phyloP scores from a whole-genome alignment of 805 yeast species.

The Metschnikowia gelsemii region DNA sequence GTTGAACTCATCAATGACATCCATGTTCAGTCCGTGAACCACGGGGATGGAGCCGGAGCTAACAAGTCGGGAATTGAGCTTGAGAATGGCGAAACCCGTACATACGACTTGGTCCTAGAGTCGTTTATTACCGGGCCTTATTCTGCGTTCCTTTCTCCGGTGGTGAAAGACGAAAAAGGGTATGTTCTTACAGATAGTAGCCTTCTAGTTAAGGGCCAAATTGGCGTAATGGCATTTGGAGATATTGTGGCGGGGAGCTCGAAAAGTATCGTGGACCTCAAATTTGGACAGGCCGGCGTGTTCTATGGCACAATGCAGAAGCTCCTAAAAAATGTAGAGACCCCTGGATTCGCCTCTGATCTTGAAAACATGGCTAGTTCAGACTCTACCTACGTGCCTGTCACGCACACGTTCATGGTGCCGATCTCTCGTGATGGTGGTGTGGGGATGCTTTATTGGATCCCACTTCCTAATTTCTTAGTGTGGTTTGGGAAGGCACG shows the following conservation, averaged over 20 bases:
- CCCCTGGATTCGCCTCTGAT: no score
- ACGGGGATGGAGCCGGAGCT: constrained; percentile 11
- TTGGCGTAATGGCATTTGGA: constrained; percentile 35
- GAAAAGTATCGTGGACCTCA: constrained; percentile 28
- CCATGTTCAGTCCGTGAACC: constrained; percentile 15
- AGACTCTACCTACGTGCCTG: constrained; percentile 6
- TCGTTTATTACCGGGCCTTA: constrained; percentile 30
- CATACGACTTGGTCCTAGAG: constrained; percentile 33
- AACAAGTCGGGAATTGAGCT: constrained; percentile 15
- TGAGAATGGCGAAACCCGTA: constrained; percentile 19
- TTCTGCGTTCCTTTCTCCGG: constrained; percentile 28
- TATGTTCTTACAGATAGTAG: constrained; percentile 29
- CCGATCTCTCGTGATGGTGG: constrained; percentile 39
- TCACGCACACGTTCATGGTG: constrained; percentile 22
- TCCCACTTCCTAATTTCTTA: constrained; percentile 30
- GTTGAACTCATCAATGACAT: constrained; percentile 14
- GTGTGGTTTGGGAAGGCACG: constrained; percentile 28
- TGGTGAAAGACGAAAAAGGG: constrained; percentile 27
- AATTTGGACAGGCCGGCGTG: constrained; percentile 23
- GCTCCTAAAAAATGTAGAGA: no score
- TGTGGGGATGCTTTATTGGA: constrained; percentile 34
- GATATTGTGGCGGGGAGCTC: constrained; percentile 30
- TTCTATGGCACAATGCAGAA: constrained; percentile 12
- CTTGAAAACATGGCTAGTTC: no score
- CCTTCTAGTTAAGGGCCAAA: constrained; percentile 25